A percentile compares a stretch with the other conserved stretches of the same genome.
Conservation (phyloP, 352 stramenopile genomes). For the Pythium inflatum region DNA sequence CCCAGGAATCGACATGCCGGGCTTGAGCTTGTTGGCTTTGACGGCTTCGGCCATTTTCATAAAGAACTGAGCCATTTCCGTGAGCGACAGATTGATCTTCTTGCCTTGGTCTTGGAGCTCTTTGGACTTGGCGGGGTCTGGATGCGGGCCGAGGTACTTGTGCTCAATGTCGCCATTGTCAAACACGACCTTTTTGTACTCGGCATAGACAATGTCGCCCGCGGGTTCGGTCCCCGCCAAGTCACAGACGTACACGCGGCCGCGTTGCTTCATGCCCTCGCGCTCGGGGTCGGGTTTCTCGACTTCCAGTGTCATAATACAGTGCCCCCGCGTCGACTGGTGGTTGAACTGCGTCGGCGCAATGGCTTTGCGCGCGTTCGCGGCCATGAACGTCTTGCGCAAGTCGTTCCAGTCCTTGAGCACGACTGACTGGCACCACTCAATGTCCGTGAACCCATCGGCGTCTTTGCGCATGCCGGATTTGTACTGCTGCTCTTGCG, state of each 20-base stretch:
- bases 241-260: constrained; percentile 94
- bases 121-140: constrained; percentile 92
- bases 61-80: constrained; percentile 97
- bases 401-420: constrained; percentile 95
- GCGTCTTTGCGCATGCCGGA: constrained; percentile 94
- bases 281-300: constrained; percentile 92
- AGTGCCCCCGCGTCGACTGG: constrained; percentile 93
- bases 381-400: constrained; percentile 87
- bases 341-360: constrained; percentile 95
- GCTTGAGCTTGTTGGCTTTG: constrained; percentile 95
- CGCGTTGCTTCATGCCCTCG: constrained; percentile 88
- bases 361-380: constrained; percentile 93
- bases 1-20: constrained; percentile 90
- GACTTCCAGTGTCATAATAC: constrained; percentile 95
- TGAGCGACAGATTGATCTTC: constrained; percentile 96
- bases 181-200: constrained; percentile 93
- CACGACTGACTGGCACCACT: constrained; percentile 92
- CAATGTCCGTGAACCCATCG: constrained; percentile 95
- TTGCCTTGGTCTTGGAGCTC: constrained; percentile 95
- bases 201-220: constrained; percentile 93
- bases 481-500: constrained; percentile 95
- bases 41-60: constrained; percentile 97
- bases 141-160: constrained; percentile 90
- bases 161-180: constrained; percentile 92
- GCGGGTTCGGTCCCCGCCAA: constrained; percentile 93